Evolutionary conservation across 1,284 basidiomycete genomes (phyloP), one percentile per base, ranked within the genome.

Genomic region (Sporisorium reilianum): DNA sequence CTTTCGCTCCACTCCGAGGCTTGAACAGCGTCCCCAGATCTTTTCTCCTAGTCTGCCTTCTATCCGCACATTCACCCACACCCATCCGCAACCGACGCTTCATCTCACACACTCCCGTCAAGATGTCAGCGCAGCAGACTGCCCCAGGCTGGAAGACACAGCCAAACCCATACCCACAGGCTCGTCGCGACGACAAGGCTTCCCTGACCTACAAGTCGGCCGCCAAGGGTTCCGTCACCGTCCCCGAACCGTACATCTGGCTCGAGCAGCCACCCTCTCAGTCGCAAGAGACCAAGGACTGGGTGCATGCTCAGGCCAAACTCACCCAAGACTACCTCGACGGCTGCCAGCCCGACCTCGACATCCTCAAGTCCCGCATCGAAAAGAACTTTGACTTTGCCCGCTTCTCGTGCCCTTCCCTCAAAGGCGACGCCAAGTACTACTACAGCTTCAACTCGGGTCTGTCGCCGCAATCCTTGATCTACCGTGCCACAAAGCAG

Each of bases 361-460:
- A 77, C 23, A 66, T 65, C 36, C 75, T 84, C 60, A 75, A 76
- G 67, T 59, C 73, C 34, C 78, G 76, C 20, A 66, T 84, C 54
- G 54, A 83, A 51, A 62, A 65, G 50, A 80, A 79, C 63, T 77
- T 80, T 65, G 72, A 79, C 61, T 84, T 78, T 74, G 75, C 80
- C 5, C 81, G 83, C 25, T 73, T 76, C 65, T 78, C 76, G 23
- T 75, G 76, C 51, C 83, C 83, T 22, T 78, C 80, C 1, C 64
- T 70, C 50, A 82, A 82, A 45, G 74, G 68, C 34, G 77, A 82
- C 38, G 82, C 74, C 38, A 67, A 69, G 16, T 82, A 78, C 73
- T 84, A 84, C 69, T 83, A 81, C 64, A 64, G 51, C 44, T 83
- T 77, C 78, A 84, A 84, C 67, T 55, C 71, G 11, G 83, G 83